Conservation (phyloP, 257 asterid species). For the Coffea eugenioides region DNA sequence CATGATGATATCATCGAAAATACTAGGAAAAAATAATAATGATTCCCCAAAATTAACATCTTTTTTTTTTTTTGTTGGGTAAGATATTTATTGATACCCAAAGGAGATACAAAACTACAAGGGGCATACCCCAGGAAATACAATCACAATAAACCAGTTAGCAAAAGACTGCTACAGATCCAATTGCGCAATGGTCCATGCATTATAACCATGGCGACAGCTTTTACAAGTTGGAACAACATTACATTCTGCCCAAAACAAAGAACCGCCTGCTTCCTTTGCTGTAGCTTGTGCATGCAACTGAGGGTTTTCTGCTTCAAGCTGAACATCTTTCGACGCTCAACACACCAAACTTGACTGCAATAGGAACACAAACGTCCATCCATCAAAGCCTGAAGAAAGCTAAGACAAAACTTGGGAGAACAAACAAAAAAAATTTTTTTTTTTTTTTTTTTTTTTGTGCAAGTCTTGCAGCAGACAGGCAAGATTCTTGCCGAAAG, state of each 20-base stretch:
- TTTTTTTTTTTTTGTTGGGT: no score
- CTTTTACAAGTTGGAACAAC: not conserved
- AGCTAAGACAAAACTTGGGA: not conserved
- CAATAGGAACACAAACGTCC: not conserved
- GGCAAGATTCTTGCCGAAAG: not conserved
- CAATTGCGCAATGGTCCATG: not conserved
- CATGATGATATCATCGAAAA: no score
- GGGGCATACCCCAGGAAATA: no score
- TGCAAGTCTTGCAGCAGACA: not conserved
- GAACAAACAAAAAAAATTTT: no score
- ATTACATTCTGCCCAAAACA: not conserved
- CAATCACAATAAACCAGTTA: no score
- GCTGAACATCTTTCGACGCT: not conserved
- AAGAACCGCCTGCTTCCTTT: not conserved
- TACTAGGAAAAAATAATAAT: no score
- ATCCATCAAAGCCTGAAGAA: not conserved
- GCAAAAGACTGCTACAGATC: not conserved
- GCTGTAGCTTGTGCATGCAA: not conserved
- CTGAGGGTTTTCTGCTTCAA: not conserved
- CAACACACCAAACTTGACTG: not conserved
- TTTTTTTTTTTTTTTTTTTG: no score
- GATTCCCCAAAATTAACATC: no score
- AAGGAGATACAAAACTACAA: no score
- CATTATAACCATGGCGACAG: not conserved
- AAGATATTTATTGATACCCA: no score